phyloP scores from a whole-genome alignment of 371 early-diverging fungal genomes.

The Sporodiniella umbellata region DNA sequence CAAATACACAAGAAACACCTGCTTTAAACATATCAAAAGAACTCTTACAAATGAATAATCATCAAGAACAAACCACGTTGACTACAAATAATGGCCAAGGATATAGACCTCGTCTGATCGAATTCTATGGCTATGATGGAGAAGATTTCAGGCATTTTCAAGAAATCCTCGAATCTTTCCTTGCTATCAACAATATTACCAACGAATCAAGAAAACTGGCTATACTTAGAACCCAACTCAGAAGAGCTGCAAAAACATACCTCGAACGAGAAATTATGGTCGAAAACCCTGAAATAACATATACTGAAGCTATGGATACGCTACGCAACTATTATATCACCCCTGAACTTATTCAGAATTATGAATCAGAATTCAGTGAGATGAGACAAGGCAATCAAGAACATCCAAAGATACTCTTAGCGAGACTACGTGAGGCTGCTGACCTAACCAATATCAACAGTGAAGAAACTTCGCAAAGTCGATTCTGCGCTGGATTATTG shows the following conservation, averaged over 20 bases:
- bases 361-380: slow-evolving; percentile 4
- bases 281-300: neutral
- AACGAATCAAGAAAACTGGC: neutral
- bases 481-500: slow-evolving; percentile 7
- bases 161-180: slow-evolving; percentile 3
- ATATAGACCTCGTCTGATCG: neutral
- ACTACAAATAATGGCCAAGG: no score
- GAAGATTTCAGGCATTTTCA: slow-evolving; percentile 12
- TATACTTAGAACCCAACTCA: slow-evolving; percentile 3
- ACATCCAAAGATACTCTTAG: slow-evolving; percentile 5
- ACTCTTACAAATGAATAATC: no score
- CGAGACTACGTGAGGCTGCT: slow-evolving; percentile 8
- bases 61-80: no score
- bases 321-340: slow-evolving; percentile 7
- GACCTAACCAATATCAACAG: slow-evolving; percentile 1
- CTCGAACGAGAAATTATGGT: neutral
- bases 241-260: neutral
- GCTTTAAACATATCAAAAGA: no score
- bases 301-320: slow-evolving; percentile 1
- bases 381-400: slow-evolving; percentile 10
- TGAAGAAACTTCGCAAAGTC: neutral
- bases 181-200: neutral
- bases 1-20: no score
- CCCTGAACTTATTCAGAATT: neutral
- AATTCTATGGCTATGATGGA: slow-evolving; percentile 11